A percentile compares a stretch with the other conserved stretches of the same genome.
Conservation (phyloP, 2,329 filamentous ascomycete genomes). For the Alternaria angustiovoidea region DNA sequence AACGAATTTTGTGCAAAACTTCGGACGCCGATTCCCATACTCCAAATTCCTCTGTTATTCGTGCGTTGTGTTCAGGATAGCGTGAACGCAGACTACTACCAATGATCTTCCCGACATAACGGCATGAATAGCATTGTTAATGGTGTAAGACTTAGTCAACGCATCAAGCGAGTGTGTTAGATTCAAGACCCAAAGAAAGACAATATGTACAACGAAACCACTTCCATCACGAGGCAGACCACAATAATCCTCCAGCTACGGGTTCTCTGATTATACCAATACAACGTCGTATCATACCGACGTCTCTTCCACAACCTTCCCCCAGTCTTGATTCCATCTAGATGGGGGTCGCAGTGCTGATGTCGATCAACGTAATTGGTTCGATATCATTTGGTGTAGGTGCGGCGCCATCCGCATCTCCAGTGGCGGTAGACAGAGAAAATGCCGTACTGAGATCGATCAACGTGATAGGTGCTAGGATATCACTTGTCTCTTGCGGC, state of each 20-base stretch:
- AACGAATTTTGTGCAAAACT: neutral
- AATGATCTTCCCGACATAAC: neutral
- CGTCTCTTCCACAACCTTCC: no score
- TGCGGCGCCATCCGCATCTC: neutral
- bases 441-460: neutral
- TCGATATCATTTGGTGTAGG: slow-evolving; percentile 6
- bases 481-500: neutral
- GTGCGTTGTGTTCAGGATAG: neutral
- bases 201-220: neutral
- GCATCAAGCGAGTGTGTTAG: neutral
- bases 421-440: neutral
- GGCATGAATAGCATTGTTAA: neutral
- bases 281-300: neutral
- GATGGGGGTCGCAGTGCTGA: neutral
- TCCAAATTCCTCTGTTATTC: neutral
- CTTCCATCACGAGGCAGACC: neutral
- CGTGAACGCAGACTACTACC: neutral
- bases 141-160: neutral
- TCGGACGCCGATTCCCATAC: neutral
- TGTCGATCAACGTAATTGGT: slow-evolving; percentile 13
- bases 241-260: neutral
- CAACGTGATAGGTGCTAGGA: slow-evolving; percentile 4
- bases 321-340: neutral
- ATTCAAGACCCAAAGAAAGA: neutral
- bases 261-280: neutral